Percentiles rank a stretch among this genome's conserved stretches.
phyloP scores from a whole-genome alignment of 768 basidiomycete genomes.

The Crassisporium funariophilum region DNA sequence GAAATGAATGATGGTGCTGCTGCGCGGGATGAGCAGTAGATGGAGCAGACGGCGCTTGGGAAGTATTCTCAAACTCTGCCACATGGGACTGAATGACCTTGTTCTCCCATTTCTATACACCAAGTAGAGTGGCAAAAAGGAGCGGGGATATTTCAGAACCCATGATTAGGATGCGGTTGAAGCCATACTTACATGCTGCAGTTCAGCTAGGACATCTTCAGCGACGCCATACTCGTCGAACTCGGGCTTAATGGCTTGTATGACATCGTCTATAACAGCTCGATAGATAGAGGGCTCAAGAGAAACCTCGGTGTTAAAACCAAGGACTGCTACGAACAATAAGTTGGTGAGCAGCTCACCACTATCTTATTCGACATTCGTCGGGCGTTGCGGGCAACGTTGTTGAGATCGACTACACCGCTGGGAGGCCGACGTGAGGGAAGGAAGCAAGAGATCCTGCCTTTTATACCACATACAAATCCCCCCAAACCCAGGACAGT shows the following conservation, averaged over 20 bases:
- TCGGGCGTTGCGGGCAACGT: slow-evolving; percentile 34
- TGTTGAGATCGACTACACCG: slow-evolving; percentile 37
- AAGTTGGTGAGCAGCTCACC: slow-evolving; percentile 82
- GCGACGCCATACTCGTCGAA: slow-evolving; percentile 97
- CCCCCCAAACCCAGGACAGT: slow-evolving; percentile 39
- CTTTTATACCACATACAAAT: slow-evolving; percentile 56
- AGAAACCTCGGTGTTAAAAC: slow-evolving; percentile 53
- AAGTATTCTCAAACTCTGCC: slow-evolving; percentile 81
- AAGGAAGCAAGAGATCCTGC: slow-evolving; percentile 38
- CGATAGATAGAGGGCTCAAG: slow-evolving; percentile 91
- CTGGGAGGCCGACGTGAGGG: slow-evolving; percentile 40
- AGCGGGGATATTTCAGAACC: slow-evolving; percentile 20
- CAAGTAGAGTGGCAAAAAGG: slow-evolving; percentile 11
- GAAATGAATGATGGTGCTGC: slow-evolving; percentile 54
- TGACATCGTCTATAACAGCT: slow-evolving; percentile 95
- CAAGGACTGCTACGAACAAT: slow-evolving; percentile 56
- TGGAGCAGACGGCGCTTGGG: slow-evolving; percentile 35
- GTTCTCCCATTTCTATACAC: slow-evolving; percentile 87
- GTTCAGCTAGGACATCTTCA: slow-evolving; percentile 85
- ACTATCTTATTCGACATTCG: slow-evolving; percentile 98
- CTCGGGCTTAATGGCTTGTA: slow-evolving; percentile 82
- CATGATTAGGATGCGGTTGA: slow-evolving; percentile 16
- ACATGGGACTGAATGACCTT: slow-evolving; percentile 94
- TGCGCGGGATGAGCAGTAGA: slow-evolving; percentile 26
- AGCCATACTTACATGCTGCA: slow-evolving; percentile 76